Conservation (phyloP, 306 rosid genomes). For the Corylus americana region DNA sequence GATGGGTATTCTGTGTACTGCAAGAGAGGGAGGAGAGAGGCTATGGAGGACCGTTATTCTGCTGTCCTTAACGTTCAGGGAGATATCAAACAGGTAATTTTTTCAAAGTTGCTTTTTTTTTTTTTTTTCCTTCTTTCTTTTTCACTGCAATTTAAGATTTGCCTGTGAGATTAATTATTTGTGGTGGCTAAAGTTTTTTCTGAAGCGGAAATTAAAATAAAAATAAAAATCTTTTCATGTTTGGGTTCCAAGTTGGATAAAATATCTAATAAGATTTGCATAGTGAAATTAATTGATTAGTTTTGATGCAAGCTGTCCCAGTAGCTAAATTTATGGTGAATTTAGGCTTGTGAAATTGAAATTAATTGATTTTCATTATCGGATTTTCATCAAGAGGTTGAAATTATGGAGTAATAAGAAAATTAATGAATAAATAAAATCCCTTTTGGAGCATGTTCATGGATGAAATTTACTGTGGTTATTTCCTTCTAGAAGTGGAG, state of each 20-base stretch:
- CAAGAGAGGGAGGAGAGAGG: slow-evolving; percentile 86
- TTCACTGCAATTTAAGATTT: too few relatives aligned
- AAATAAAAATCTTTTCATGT: neutral
- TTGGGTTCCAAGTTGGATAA: neutral
- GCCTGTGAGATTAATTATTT: neutral
- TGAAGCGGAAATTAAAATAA: slow-evolving; percentile 5
- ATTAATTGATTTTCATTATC: neutral
- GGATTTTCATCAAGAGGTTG: neutral
- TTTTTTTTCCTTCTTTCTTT: neutral
- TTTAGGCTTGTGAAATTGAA: neutral
- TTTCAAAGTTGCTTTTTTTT: neutral
- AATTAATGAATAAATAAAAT: neutral
- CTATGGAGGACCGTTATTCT: slow-evolving; percentile 89
- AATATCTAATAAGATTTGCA: neutral
- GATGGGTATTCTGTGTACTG: slow-evolving; percentile 70
- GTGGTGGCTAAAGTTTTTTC: neutral
- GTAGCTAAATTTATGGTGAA: neutral
- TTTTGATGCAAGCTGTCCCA: neutral
- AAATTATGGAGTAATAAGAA: neutral
- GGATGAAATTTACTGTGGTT: neutral
- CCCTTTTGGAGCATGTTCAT: neutral
- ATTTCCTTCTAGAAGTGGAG: neutral
- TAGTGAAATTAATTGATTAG: neutral
- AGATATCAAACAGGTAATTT: slow-evolving; percentile 68
- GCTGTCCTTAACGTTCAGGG: slow-evolving; percentile 68